Percentiles rank a stretch among this genome's conserved stretches.
Evolutionary conservation across 2,329 filamentous ascomycete species (phyloP).

Genomic region (Cladophialophora bantiana): DNA sequence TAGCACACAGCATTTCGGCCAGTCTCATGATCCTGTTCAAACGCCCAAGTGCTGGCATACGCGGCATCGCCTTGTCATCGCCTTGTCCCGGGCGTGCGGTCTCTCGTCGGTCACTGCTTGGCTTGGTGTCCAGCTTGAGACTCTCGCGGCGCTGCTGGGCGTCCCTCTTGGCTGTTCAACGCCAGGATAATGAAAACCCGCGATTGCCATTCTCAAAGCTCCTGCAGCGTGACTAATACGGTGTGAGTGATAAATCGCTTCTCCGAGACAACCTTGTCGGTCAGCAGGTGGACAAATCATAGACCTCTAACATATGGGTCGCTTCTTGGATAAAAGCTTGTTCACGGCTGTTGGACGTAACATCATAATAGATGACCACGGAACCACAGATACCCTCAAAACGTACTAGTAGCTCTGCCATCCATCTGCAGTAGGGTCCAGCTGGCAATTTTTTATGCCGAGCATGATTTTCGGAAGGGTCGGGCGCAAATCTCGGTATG

Average conservation of each 20-base stretch:
- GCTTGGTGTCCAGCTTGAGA: neutral
- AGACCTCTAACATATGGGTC: neutral
- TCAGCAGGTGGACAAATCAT: slow-evolving; percentile 11
- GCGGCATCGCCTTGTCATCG: slow-evolving; percentile 10
- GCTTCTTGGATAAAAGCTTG: slow-evolving; percentile 21
- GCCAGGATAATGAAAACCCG: neutral
- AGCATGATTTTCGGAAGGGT: slow-evolving; percentile 7
- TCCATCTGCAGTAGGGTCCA: neutral
- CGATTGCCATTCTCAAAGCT: neutral
- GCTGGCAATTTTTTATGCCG: slow-evolving; percentile 6
- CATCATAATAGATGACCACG: slow-evolving; percentile 1
- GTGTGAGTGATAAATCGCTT: neutral
- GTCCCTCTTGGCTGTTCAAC: slow-evolving; percentile 5
- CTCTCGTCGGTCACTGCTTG: neutral
- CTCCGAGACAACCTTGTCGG: slow-evolving; percentile 2
- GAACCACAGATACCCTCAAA: slow-evolving; percentile 3
- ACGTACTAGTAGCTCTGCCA: slow-evolving; percentile 6
- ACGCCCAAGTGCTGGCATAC: slow-evolving; percentile 5
- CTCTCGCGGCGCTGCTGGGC: slow-evolving; percentile 15
- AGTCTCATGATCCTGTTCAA: neutral
- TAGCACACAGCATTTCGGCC: neutral
- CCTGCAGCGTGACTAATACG: neutral
- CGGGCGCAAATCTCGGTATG: slow-evolving; percentile 1
- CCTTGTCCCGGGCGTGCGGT: neutral
- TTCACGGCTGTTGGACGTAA: slow-evolving; percentile 7